Base-by-base conservation (phyloP, 805 yeast species). In the Komagataella populi region DNA sequence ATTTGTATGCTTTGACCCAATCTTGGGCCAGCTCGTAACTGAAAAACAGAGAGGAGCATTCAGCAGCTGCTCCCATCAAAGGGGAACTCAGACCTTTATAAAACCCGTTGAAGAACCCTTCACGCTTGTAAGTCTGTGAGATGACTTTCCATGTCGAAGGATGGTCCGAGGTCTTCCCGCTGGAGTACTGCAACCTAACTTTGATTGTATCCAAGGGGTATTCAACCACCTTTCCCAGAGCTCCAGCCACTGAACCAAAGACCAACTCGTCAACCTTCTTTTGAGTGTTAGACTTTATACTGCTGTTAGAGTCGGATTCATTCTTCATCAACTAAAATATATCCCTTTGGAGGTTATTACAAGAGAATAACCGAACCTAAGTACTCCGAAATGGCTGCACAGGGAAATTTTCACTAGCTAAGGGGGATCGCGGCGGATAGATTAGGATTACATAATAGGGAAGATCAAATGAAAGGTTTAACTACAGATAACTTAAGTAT, bases 161-260 rank as follows among this genome's bases (percentile, higher is more conserved):
- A 6, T 58, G 54, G 3, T 68, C 63, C 30, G 80, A 69, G 6
- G 89, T 83, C 60, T 87, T 93, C 39, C 39, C 39, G 14, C 39
- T 30, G 1, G 88, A 78, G 51, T 65, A 67, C 61, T 84, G 91
- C 30, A 91, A 71, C 53, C 96, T 73, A 3, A 90, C 98, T 65
- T 90, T 90, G 47, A 89, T 76, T 0, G 97, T 91, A 60, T 90
- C 98, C 57, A 90, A 88, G 0, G 98, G 98, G 59, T 82, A 90
- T 64, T 90, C 98, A 12, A 90, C 77, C 30, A 84, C 58, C 63
- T 90, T 91, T 1, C 96, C 96, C 3, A 80, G 65, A 51, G 87
- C 83, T 14, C 98, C 98, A 0, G 96, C 78, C 1, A 76, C 57
- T 2, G 81, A 79, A 30, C 39, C 39, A 30, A 30, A 30, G 39